phyloP scores from a whole-genome alignment of 345 rosid genomes.

The Populus nigra region DNA sequence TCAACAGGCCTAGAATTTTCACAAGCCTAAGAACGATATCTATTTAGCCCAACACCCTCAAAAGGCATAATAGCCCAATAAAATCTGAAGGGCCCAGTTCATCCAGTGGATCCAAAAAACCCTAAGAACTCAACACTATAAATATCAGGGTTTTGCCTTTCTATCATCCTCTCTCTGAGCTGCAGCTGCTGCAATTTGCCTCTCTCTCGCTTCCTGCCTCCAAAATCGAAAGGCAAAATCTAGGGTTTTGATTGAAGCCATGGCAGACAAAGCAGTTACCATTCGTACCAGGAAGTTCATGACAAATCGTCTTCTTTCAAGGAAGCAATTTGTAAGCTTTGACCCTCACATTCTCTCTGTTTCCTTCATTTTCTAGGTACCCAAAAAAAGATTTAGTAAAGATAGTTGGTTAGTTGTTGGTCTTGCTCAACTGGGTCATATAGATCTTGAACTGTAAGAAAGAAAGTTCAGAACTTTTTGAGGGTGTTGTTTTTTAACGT shows the following conservation, averaged over 20 bases:
- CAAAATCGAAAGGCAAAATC: background rate
- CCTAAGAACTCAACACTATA: conserved; percentile 24
- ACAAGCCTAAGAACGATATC: too few species aligned
- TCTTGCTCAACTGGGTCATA: background rate
- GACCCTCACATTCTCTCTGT: background rate
- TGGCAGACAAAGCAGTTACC: conserved; percentile 93
- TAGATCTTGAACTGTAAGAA: background rate
- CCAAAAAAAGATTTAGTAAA: background rate
- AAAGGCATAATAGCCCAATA: background rate
- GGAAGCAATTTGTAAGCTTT: conserved; percentile 89
- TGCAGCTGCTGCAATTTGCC: conserved; percentile 19
- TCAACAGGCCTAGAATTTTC: background rate
- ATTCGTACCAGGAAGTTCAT: conserved; percentile 88
- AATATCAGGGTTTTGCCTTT: conserved; percentile 8
- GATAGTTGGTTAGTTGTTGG: background rate
- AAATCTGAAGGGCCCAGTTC: background rate
- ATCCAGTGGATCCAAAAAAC: background rate
- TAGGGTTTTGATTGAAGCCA: conserved; percentile 18
- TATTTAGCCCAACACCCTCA: background rate
- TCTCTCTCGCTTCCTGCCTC: background rate
- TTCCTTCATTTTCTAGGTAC: background rate
- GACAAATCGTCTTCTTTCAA: conserved; percentile 97
- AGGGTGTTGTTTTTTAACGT: background rate
- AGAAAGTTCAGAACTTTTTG: background rate
- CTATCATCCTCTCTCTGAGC: conserved; percentile 11